Conservation (phyloP, 805 yeast species). For the Starmerella lactis-condensi region DNA sequence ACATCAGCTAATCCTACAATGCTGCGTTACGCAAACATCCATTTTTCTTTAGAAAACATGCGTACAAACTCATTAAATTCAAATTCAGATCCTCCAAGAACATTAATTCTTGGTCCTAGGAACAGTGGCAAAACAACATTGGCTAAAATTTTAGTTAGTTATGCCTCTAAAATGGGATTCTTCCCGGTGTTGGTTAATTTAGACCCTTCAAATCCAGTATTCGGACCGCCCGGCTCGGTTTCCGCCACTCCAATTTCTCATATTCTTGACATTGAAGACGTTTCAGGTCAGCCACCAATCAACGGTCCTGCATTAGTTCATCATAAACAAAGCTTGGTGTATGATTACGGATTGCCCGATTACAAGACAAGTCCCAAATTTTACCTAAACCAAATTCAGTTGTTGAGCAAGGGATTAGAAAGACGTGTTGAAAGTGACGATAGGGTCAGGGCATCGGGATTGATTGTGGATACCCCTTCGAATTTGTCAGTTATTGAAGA, state of each 20-base stretch:
- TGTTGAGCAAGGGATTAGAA: constrained; percentile 32
- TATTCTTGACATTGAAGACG: constrained; percentile 54
- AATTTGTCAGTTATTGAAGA: constrained; percentile 17
- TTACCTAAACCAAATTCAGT: constrained; percentile 33
- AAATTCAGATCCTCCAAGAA: constrained; percentile 27
- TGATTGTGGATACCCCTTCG: constrained; percentile 60
- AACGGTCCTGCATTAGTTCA: constrained; percentile 34
- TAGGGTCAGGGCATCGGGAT: constrained; percentile 31
- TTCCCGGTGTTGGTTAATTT: constrained; percentile 61
- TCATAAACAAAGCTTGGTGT: constrained; percentile 79
- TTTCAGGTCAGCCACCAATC: constrained; percentile 61
- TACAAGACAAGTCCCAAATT: constrained; percentile 37
- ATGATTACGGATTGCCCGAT: constrained; percentile 54
- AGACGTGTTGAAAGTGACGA: constrained; percentile 35
- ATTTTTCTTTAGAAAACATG: constrained; percentile 51
- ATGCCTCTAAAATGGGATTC: constrained; percentile 52
- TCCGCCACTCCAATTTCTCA: constrained; percentile 74
- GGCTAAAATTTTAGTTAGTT: constrained; percentile 48
- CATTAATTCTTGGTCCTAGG: constrained; percentile 49
- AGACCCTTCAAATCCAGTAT: constrained; percentile 55
- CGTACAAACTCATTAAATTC: constrained; percentile 19
- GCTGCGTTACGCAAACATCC: constrained; percentile 45
- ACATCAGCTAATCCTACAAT: constrained; percentile 54
- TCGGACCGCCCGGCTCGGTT: constrained; percentile 64
- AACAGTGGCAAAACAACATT: constrained; percentile 67